Evolutionary conservation across 2,329 filamentous ascomycete species (phyloP).

Genomic region (Stachybotrys chlorohalonatus): DNA sequence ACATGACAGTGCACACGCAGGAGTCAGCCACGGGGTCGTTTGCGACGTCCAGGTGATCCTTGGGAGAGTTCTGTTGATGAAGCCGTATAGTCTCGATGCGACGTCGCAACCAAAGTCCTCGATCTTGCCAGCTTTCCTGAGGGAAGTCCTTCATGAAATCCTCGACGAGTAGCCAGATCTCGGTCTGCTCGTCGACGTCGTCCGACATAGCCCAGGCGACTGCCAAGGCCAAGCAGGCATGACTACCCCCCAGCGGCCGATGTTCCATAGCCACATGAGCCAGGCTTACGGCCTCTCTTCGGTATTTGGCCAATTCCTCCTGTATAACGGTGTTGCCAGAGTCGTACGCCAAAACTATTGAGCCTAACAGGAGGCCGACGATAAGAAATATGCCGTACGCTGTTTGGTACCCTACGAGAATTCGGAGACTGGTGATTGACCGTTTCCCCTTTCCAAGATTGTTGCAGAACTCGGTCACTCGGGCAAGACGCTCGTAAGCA

Average conservation of each 20-base stretch:
- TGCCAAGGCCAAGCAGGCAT: constrained; percentile 14
- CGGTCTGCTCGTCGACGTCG: constrained; percentile 11
- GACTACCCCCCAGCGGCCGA: constrained; percentile 16
- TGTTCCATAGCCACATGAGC: constrained; percentile 10
- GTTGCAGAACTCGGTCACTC: background rate
- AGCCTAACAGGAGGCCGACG: constrained; percentile 13
- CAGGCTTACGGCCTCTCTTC: constrained; percentile 13
- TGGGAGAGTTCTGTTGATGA: background rate
- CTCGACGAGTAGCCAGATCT: constrained; percentile 5
- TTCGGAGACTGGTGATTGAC: background rate
- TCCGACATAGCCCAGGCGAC: constrained; percentile 15
- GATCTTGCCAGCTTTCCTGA: constrained; percentile 1
- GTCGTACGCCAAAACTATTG: constrained; percentile 12
- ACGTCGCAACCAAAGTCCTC: background rate
- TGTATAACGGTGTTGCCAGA: constrained; percentile 4
- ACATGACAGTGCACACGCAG: background rate
- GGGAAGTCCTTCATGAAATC: constrained; percentile 11
- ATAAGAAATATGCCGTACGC: constrained; percentile 10
- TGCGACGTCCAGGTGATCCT: background rate
- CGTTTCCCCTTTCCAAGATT: background rate
- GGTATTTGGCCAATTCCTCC: constrained; percentile 8
- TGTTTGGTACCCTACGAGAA: constrained; percentile 4
- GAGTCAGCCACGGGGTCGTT: background rate
- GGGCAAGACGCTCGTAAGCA: background rate
- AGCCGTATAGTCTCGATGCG: background rate